Base-by-base conservation (phyloP, 441 rosid genomes). In the Geranium incanum region DNA sequence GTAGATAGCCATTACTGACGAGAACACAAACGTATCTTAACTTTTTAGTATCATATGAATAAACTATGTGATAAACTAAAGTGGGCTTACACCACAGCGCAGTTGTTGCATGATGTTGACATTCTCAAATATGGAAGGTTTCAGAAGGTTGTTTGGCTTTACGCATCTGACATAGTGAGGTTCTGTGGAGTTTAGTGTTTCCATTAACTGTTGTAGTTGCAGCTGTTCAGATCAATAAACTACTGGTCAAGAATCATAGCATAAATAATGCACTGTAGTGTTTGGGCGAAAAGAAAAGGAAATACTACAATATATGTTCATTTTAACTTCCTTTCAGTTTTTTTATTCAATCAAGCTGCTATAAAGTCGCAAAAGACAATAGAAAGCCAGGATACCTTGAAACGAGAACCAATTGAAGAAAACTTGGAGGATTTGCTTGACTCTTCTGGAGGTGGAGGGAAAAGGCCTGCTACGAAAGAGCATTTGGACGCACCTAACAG, bases 81-180 rank as follows among this genome's bases (percentile, higher is more conserved):
- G 6, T 77, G 37, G 69, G 87, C 98, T 89, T 82, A 95, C 98
- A 76, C 97, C 98, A 77, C 99, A 95, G 1, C 97, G 93, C 72
- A 95, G 75, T 78, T 95, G 99, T 76, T 95, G 98, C 97, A 95
- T 89, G 85, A 92, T 85, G 76, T 95, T 95, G 76, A 85, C 85
- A 83, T 95, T 95, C 87, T 95, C 99, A 80, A 95, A 95, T 77
- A 95, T 70, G 28, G 96, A 91, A 70, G 99, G 99, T 79, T 92
- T 95, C 57, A 95, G 87, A 67, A 77, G 85, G 83, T 92, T 95
- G 79, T 95, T 92, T 70, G 98, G 99, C 85, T 92, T 95, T 69
- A 95, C 97, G 81, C 99, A 95, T 91, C 99, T 86, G 77, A 95
- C 83, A 79, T 95, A 92, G 81, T 95, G 97, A 71, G 99, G 99